phyloP scores from a whole-genome alignment of 192 early-diverging fungal genomes.

The Cladochytrium replicatum region DNA sequence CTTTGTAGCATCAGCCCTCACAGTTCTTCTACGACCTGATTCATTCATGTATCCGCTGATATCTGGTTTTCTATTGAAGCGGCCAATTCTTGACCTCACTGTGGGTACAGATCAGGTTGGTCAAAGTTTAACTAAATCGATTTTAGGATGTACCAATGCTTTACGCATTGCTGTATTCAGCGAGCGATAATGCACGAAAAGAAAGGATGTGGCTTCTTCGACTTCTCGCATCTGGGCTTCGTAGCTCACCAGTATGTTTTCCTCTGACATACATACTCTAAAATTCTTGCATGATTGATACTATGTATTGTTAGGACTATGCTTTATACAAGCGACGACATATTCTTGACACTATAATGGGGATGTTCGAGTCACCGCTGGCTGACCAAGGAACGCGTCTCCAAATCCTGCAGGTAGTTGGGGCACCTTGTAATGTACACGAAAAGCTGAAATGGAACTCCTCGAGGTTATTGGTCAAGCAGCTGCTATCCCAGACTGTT shows the following conservation, averaged over 20 bases:
- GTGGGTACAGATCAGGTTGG: constrained; percentile 15
- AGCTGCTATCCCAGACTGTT: no score
- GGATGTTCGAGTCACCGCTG: constrained; percentile 57
- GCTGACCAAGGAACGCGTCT: no score
- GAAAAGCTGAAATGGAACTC: no score
- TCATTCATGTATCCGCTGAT: constrained; percentile 66
- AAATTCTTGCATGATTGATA: no score
- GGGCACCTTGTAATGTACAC: no score
- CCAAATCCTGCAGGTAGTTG: no score
- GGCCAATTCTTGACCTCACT: constrained; percentile 61
- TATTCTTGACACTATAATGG: constrained; percentile 56
- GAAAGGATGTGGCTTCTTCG: constrained; percentile 69
- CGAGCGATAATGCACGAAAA: constrained; percentile 45
- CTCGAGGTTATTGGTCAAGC: no score
- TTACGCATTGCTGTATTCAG: constrained; percentile 64
- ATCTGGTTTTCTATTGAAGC: constrained; percentile 63
- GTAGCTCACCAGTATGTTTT: constrained; percentile 33
- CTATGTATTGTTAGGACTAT: constrained; percentile 43
- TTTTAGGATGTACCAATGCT: constrained; percentile 72
- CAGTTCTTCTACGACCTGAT: constrained; percentile 55
- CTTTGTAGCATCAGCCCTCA: constrained; percentile 57
- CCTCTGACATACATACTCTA: no score
- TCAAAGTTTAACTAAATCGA: not conserved
- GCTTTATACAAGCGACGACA: constrained; percentile 55
- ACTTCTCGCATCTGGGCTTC: constrained; percentile 49